Evolutionary conservation across 306 rosid species (phyloP), one percentile per base, ranked within the genome.

Genomic region (Pterocarpus santalinus): DNA sequence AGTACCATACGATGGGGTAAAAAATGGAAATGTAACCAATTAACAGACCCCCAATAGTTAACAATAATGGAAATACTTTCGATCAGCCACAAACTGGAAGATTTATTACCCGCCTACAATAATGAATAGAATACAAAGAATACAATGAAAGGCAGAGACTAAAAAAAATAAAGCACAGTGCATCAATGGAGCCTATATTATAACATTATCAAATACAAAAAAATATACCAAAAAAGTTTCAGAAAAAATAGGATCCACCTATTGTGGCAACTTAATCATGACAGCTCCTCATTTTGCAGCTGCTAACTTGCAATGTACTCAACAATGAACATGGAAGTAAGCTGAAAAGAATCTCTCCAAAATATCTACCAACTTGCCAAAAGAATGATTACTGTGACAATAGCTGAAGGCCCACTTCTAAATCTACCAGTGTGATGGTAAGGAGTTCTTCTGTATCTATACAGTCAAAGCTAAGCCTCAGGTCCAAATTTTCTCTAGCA

Each of bases 401-500:
- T 73, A 84, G 60, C 81, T 61, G 56, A 58, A 96, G 89, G 14
- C 95, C 99, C 15, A 89, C 92, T 85, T 85, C 94, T 82, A 93
- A 84, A 87, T 96, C 99, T 84, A 83, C 92, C 65, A 92, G 13
- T 70, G 91, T 93, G 77, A 96, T 88, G 33, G 97, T 94, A 80
- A 85, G 78, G 77, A 96, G 93, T 86, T 93, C 94, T 60, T 94
- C 97, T 11, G 97, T 89, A 83, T 92, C 95, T 84, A 86, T 75
- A 84, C 99, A 93, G 43, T 93, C 98, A 81, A 92, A 96, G 80
- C 84, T 82, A 14, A 96, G 97, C 89, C 97, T 90, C 12, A 91
- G 85, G 74, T 96, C 98, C 91, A 96, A 91, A 82, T 83, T 86
- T 79, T 93, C 99, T 85, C 97, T 86, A 4, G 97, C 98, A 82